Evolutionary conservation across 176 grass and related monocot genomes (phyloP).

Genomic region (Zizania latifolia): DNA sequence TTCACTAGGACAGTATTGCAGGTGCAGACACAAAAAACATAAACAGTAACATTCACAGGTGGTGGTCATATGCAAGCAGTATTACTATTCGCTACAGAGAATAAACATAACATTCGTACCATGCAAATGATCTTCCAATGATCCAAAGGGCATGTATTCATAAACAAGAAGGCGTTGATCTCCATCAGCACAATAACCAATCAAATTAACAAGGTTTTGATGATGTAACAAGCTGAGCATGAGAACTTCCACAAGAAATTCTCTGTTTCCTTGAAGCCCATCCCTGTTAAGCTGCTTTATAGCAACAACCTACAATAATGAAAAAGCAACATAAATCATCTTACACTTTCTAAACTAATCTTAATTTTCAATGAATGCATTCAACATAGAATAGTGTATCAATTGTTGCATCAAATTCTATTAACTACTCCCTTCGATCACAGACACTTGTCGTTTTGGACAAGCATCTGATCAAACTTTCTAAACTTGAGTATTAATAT

Average conservation of each 20-base stretch:
- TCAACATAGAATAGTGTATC: neutral
- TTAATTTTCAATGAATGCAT: neutral
- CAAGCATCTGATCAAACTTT: too few species aligned
- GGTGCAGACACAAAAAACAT: neutral
- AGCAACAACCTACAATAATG: constrained; percentile 61
- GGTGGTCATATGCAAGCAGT: constrained; percentile 7
- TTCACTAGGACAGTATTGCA: constrained; percentile 1
- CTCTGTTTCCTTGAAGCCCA: constrained; percentile 83
- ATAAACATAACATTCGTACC: constrained; percentile 39
- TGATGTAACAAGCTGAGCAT: constrained; percentile 79
- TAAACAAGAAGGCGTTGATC: constrained; percentile 89
- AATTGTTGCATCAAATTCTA: neutral
- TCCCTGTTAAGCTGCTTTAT: constrained; percentile 82
- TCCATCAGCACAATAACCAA: constrained; percentile 81
- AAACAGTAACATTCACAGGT: constrained; percentile 2
- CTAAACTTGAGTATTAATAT: too few species aligned
- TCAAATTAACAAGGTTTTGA: constrained; percentile 74
- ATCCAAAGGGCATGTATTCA: constrained; percentile 85
- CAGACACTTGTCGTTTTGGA: too few species aligned
- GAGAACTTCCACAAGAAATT: too few species aligned
- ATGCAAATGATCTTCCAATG: constrained; percentile 83
- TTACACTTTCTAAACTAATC: neutral
- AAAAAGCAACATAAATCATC: neutral
- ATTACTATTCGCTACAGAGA: neutral
- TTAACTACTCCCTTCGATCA: too few species aligned